These are phyloP conservation scores for Claviceps pusilla DNA, from an alignment of 2,329 filamentous ascomycete genomes.

Conservation along the genomic window DNA sequence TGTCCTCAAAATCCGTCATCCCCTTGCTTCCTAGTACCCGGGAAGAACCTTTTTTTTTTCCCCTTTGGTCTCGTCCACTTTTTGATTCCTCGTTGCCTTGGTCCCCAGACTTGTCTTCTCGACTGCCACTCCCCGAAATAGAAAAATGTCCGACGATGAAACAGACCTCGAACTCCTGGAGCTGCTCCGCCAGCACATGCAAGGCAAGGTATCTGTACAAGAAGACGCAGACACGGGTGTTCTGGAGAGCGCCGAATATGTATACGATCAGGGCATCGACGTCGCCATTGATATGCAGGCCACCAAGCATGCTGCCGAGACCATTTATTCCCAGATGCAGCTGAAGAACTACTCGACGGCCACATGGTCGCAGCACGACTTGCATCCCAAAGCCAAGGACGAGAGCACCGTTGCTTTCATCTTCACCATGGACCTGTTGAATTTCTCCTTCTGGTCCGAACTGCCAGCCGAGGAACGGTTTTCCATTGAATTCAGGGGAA, in stretches of 20 bases:
- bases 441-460: constrained; percentile 95
- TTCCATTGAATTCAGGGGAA: constrained; percentile 65
- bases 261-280: constrained; percentile 87
- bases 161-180: constrained; percentile 76
- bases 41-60: not conserved
- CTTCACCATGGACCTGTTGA: constrained; percentile 91
- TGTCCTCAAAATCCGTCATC: not conserved
- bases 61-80: not conserved
- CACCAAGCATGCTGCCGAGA: constrained; percentile 67
- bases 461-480: constrained; percentile 56
- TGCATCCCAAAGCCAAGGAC: constrained; percentile 75
- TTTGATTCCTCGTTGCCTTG: not conserved
- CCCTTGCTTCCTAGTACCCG: not conserved
- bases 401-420: constrained; percentile 77
- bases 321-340: constrained; percentile 70
- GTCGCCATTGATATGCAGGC: constrained; percentile 74
- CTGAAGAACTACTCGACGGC: constrained; percentile 68
- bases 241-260: constrained; percentile 65
- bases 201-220: constrained; percentile 39
- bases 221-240: constrained; percentile 65
- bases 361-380: constrained; percentile 74
- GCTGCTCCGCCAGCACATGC: constrained; percentile 66
- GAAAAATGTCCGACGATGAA: constrained; percentile 72
- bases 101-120: not conserved
- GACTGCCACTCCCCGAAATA: not conserved